Evolutionary conservation across 2,329 filamentous ascomycete genomes (phyloP), one percentile per base, ranked within the genome.

Genomic region (Colletotrichum falcatum): DNA sequence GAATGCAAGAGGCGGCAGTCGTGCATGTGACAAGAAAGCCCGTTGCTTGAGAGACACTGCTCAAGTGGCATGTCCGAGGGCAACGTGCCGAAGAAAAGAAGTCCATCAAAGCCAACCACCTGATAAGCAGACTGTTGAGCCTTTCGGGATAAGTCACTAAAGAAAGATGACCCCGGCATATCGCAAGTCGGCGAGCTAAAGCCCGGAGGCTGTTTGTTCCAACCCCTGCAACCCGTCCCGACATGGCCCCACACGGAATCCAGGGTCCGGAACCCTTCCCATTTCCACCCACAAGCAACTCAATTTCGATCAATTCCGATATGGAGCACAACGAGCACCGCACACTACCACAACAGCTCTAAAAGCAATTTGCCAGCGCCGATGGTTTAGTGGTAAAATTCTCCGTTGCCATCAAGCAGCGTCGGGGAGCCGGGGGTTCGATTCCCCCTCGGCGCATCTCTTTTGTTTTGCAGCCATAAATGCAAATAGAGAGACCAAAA

Each of bases 251-350:
- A 49, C 58, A 48, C 20, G 5, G 3, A 26, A 26, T 12, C 14
- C 30, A 23, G 42, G 58, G 42, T 23, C 58, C n/a, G 3, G 33
- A 61, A 61, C 20, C 58, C 58, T 37, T 16, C 2, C 18, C 7
- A 48, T 48, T 37, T 5, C n/a, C n/a, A 18, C n/a, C 14, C 44
- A 37, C 30, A 48, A 48, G 9, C 44, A n/a, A 20, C 20, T 23
- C 28, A 49, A n/a, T 16, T 5, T 1, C 7, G 4, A 14, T 0
- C 3, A 0, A 26, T 37, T 2, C 26, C 18, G 14, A 59, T 8
- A 35, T 3, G n/a, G n/a, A n/a, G n/a, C n/a, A n/a, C n/a, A 39
- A 16, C 0, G 2, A 20, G 7, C 0, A 0, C 0, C 0, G 0
- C 0, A 0, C 6, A 1, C 0, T 9, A 61, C 28, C 58, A 11